Evolutionary conservation across 805 yeast species (phyloP).

Genomic region (Candida rishiriensis): DNA sequence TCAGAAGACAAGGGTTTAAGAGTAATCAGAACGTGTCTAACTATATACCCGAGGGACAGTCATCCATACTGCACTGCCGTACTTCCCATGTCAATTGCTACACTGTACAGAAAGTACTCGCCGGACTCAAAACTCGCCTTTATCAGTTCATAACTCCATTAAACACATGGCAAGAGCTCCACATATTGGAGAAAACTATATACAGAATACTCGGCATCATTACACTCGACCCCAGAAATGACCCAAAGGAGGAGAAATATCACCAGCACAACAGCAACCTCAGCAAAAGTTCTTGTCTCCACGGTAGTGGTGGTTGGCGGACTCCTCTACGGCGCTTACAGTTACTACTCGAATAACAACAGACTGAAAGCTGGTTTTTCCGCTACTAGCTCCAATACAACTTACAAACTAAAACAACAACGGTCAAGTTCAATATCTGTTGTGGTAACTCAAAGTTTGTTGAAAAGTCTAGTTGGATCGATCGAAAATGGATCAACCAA

Average conservation of each 20-base stretch:
- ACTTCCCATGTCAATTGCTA: too few species aligned
- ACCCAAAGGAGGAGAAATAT: too few species aligned
- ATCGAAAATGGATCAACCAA: constrained; percentile 4
- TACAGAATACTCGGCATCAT: background rate
- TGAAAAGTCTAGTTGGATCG: background rate
- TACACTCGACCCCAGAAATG: background rate
- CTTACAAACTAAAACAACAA: constrained; percentile 3
- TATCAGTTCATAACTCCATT: too few species aligned
- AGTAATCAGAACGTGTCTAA: too few species aligned
- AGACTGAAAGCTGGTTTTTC: constrained; percentile 1
- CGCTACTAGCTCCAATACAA: too few species aligned
- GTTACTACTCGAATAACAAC: constrained; percentile 5
- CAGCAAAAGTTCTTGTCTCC: constrained; percentile 30
- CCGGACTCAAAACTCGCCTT: too few species aligned
- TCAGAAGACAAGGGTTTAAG: too few species aligned
- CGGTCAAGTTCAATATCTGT: background rate
- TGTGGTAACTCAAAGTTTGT: background rate
- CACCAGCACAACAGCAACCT: background rate
- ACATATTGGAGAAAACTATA: too few species aligned
- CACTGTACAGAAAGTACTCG: too few species aligned
- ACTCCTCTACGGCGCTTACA: constrained; percentile 7
- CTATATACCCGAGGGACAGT: too few species aligned
- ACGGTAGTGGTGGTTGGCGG: constrained; percentile 21
- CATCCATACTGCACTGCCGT: too few species aligned
- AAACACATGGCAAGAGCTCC: too few species aligned